Evolutionary conservation across 1,284 basidiomycete genomes (phyloP).

Genomic region (Melampsora larici-populina): DNA sequence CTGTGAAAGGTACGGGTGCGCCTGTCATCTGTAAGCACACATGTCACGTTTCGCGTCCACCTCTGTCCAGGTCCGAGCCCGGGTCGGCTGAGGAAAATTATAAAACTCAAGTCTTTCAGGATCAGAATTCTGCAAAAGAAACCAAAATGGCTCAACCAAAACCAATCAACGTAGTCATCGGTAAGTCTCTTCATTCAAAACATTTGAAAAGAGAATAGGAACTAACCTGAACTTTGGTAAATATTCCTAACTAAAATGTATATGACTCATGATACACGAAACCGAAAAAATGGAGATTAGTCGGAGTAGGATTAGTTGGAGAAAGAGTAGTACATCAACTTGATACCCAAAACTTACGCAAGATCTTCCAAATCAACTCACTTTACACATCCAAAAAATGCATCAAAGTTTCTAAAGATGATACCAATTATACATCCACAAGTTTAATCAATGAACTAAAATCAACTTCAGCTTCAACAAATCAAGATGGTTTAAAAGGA

Average conservation of each 20-base stretch:
- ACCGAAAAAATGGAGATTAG: not conserved
- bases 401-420: not conserved
- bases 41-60: no score
- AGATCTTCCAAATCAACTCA: conserved; percentile 24
- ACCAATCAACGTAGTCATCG: conserved; percentile 38
- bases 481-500: conserved; percentile 8
- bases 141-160: conserved; percentile 15
- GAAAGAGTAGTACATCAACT: conserved; percentile 37
- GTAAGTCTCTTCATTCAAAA: not conserved
- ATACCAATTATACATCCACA: not conserved
- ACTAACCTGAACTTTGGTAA: not conserved
- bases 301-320: conserved; percentile 38
- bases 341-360: not conserved
- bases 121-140: not conserved
- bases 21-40: no score
- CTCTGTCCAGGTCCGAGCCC: no score
- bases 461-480: not conserved
- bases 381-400: conserved; percentile 27
- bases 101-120: not conserved
- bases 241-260: not conserved
- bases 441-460: conserved; percentile 24
- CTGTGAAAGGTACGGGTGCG: no score
- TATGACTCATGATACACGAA: not conserved
- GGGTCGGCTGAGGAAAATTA: no score
- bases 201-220: not conserved